Evolutionary conservation across 352 stramenopile species (phyloP), one percentile per base, ranked within the genome.

Genomic region (Globisporangium echinulatum): DNA sequence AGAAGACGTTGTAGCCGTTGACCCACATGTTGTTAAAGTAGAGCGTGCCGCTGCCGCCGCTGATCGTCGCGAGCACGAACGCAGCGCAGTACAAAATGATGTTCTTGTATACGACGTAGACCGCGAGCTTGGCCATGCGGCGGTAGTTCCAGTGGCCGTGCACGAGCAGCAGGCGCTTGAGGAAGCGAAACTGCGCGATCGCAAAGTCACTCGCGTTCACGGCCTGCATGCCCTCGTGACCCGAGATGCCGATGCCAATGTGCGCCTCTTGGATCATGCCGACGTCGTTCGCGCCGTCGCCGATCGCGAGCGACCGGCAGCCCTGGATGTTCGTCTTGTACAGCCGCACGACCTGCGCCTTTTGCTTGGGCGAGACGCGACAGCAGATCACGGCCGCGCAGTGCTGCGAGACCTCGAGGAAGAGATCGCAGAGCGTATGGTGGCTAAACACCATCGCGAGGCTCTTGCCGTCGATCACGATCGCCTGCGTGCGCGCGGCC

Each of bases 41-140:
- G 14, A 95, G 70, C 49, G 83, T 95, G 8, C 85, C 85, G 0
- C 78, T 92, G 9, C 82, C 85, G 0, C 78, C 82, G 39, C 79
- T 86, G 13, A 85, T 67, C 14, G 90, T 85, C 46, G 94, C 91
- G 40, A 99, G 85, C 39, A 98, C 82, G 52, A 92, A 95, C 38
- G 75, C 74, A 17, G 79, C 75, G 37, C 79, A 79, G 69, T 92
- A 96, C 36, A 92, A 70, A 46, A 96, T 82, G 62, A 98, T 94
- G 77, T 99, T 99, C 77, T 99, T 99, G 90, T 99, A 99, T 58
- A 99, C 98, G 46, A 98, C 96, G 68, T 98, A 99, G 6, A 99
- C 71, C 48, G 98, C 90, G 36, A 98, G 82, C 59, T 96, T 97
- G 52, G 82, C 85, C 79, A 98, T 97, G 42, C 97, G 93, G 33